These are phyloP conservation scores for Neophaeococcomyces mojaviensis DNA, from an alignment of 2,329 filamentous ascomycete species.

Conservation along the genomic window DNA sequence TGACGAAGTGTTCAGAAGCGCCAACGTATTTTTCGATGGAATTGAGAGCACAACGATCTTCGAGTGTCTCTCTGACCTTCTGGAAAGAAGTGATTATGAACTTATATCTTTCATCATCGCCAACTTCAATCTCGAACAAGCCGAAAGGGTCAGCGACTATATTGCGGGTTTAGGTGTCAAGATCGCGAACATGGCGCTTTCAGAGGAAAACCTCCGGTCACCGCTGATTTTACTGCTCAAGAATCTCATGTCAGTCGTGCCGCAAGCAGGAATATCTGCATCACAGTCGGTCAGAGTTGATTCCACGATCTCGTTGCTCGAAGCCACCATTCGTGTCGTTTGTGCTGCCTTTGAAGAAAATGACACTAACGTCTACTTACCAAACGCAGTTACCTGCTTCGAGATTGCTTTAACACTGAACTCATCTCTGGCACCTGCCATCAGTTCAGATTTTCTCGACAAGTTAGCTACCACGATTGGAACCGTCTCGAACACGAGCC, in stretches of 20 bases:
- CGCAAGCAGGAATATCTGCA: too few species aligned
- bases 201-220: background rate
- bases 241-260: background rate
- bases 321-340: too few species aligned
- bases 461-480: background rate
- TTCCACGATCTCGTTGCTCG: too few species aligned
- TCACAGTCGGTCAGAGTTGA: too few species aligned
- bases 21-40: constrained; percentile 93
- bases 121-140: constrained; percentile 86
- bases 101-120: constrained; percentile 74
- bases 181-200: background rate
- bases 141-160: constrained; percentile 87
- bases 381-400: too few species aligned
- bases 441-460: background rate
- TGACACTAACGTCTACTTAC: too few species aligned
- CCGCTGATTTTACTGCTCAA: background rate
- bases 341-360: too few species aligned
- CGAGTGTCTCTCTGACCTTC: constrained; percentile 60
- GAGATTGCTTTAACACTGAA: too few species aligned
- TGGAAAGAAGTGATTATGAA: constrained; percentile 52
- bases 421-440: background rate
- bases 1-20: constrained; percentile 81
- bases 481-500: background rate
- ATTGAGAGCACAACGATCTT: constrained; percentile 93
- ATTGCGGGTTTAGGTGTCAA: constrained; percentile 46